phyloP scores from a whole-genome alignment of 2,329 filamentous ascomycete genomes.

The Davidsoniella eucalypti region DNA sequence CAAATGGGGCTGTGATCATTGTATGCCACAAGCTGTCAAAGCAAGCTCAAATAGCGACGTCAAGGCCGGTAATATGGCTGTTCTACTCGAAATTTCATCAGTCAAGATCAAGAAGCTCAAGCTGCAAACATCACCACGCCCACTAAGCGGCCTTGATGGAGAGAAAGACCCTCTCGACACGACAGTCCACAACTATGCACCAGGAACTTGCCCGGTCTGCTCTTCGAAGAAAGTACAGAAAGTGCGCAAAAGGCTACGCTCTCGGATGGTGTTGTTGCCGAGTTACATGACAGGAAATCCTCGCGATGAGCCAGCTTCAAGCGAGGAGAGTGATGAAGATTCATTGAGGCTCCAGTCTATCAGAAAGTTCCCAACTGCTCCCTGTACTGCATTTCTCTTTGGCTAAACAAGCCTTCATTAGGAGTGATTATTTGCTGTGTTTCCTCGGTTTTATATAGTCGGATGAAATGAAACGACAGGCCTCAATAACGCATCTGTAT shows the following conservation, averaged over 20 bases:
- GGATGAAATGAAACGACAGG: too few species aligned
- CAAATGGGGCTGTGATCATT: slow-evolving; percentile 11
- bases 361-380: too few species aligned
- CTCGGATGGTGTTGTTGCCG: slow-evolving; percentile 5
- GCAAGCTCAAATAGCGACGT: slow-evolving; percentile 1
- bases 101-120: slow-evolving; percentile 9
- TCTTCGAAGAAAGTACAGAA: slow-evolving; percentile 5
- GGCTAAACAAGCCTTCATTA: too few species aligned
- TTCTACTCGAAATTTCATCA: slow-evolving; percentile 5
- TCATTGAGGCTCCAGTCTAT: neutral
- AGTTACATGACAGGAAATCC: slow-evolving; percentile 4
- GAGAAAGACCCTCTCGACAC: neutral
- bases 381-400: too few species aligned
- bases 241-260: slow-evolving; percentile 6
- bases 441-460: too few species aligned
- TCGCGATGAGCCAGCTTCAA: neutral
- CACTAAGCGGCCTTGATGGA: neutral
- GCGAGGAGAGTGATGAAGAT: neutral
- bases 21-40: slow-evolving; percentile 5
- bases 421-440: too few species aligned
- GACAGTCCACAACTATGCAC: neutral
- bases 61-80: slow-evolving; percentile 2
- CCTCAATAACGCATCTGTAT: too few species aligned
- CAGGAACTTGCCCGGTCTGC: slow-evolving; percentile 5
- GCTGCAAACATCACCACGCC: neutral